Evolutionary conservation across 129 eudicot genomes (phyloP).

Genomic region (Artemisia annua): DNA sequence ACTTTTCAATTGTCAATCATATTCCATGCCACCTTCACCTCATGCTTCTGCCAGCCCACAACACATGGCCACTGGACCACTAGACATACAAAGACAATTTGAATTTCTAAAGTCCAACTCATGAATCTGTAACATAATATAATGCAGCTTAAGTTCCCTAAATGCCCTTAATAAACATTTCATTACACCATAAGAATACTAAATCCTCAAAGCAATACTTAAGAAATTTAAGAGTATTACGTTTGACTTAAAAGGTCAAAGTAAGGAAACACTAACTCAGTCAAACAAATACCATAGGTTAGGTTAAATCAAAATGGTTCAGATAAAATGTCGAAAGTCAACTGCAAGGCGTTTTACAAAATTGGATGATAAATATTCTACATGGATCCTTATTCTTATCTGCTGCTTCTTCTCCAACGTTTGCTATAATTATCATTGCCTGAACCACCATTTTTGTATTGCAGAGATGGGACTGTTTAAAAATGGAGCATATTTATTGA

Average conservation of each 20-base stretch:
- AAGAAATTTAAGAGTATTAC: neutral
- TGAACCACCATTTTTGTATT: constrained; percentile 81
- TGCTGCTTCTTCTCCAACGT: neutral
- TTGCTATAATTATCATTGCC: constrained; percentile 27
- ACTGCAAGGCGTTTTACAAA: neutral
- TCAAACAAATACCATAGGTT: neutral
- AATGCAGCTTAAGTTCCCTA: neutral
- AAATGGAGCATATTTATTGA: constrained; percentile 77
- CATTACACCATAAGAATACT: neutral
- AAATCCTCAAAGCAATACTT: neutral
- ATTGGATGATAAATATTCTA: neutral
- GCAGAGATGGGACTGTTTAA: constrained; percentile 66
- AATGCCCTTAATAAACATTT: neutral
- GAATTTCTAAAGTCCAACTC: neutral
- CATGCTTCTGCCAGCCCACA: neutral
- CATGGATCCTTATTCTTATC: constrained; percentile 25
- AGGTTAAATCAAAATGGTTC: neutral
- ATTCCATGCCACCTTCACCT: neutral
- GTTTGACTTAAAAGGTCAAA: neutral
- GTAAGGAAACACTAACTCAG: neutral
- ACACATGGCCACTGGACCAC: neutral
- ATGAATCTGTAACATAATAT: neutral
- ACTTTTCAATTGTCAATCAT: neutral
- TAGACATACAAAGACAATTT: neutral
- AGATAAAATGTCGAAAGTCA: neutral